phyloP scores from a whole-genome alignment of 225 moss, liverwort and hornwort species.

The Bryoerythrophyllum caledonicum region DNA sequence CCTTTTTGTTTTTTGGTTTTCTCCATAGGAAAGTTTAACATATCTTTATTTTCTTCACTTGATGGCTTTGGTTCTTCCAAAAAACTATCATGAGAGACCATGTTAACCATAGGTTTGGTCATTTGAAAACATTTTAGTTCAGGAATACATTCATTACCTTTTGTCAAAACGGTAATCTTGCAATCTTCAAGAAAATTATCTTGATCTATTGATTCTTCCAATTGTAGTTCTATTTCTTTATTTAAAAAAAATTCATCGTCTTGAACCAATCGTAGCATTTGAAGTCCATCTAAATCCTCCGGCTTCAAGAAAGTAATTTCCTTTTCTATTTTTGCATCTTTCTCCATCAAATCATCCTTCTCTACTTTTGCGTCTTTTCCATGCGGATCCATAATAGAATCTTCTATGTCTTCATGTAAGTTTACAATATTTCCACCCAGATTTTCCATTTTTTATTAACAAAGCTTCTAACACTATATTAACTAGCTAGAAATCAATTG shows the following conservation, averaged over 20 bases:
- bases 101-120: background rate
- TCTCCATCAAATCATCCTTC: background rate
- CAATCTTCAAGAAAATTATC: background rate
- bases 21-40: too few relatives aligned
- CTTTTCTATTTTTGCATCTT: background rate
- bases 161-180: background rate
- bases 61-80: background rate
- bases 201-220: background rate
- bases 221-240: background rate
- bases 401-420: background rate
- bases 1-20: background rate
- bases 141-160: background rate
- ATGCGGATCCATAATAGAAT: background rate
- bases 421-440: background rate
- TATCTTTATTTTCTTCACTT: background rate
- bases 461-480: background rate
- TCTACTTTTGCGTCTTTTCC: background rate
- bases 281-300: constrained; percentile 47
- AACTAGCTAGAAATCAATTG: background rate
- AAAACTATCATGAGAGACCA: background rate
- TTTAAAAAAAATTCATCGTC: constrained; percentile 14
- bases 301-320: background rate
- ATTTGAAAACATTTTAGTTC: constrained; percentile 5
- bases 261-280: constrained; percentile 37
- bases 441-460: constrained; percentile 2